A percentile compares a stretch with the other conserved stretches of the same genome.
Evolutionary conservation across 2,329 filamentous ascomycete genomes (phyloP).

Genomic region (Basipetospora sp.): DNA sequence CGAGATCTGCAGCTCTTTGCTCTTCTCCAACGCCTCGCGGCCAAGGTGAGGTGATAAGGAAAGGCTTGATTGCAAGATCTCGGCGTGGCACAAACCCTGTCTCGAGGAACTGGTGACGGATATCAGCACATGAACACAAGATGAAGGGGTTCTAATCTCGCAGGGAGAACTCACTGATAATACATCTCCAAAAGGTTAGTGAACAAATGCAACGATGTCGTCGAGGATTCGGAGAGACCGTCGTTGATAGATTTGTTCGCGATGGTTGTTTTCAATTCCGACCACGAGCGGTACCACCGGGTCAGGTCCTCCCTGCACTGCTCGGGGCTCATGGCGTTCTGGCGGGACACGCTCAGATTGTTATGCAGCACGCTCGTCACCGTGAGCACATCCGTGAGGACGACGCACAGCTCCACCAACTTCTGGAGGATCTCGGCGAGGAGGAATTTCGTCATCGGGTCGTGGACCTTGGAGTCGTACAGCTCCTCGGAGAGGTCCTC

Average conservation of each 20-base stretch:
- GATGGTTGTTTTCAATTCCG: conserved; percentile 9
- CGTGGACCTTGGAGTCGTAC: conserved; percentile 28
- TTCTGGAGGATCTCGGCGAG: conserved; percentile 31
- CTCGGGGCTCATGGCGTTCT: conserved; percentile 15
- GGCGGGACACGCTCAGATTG: conserved; percentile 20
- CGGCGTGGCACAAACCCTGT: conserved; percentile 31
- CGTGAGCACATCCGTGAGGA: conserved; percentile 31
- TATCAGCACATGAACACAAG: background rate
- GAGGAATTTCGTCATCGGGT: conserved; percentile 27
- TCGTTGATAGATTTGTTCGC: background rate
- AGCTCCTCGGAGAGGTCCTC: conserved; percentile 33
- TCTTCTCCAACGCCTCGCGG: conserved; percentile 24
- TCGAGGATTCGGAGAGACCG: conserved; percentile 17
- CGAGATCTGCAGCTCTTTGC: conserved; percentile 29
- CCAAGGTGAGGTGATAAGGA: conserved; percentile 17
- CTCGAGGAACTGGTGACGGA: conserved; percentile 21
- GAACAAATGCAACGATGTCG: conserved; percentile 28
- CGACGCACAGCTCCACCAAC: conserved; percentile 29
- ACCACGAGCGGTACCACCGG: conserved; percentile 25
- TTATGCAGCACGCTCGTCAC: conserved; percentile 30
- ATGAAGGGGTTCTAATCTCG: background rate
- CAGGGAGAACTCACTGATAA: conserved; percentile 26
- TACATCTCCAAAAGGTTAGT: conserved; percentile 36
- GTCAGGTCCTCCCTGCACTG: conserved; percentile 22
- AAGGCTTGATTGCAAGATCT: conserved; percentile 24